Percentiles rank a stretch among this genome's conserved stretches.
Evolutionary conservation across 345 rosid genomes (phyloP).

Genomic region (Populus davidiana): DNA sequence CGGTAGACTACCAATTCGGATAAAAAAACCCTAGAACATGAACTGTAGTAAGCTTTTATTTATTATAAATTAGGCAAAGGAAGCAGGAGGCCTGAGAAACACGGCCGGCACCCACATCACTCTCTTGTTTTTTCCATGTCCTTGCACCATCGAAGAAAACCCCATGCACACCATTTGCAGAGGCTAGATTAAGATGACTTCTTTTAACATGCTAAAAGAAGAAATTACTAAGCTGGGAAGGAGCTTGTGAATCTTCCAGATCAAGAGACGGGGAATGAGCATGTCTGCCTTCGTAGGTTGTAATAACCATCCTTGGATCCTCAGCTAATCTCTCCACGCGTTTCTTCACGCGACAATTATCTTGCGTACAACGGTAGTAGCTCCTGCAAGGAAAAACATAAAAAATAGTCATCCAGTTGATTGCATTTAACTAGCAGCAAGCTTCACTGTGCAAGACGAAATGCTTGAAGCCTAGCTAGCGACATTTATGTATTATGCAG

Average conservation of each 20-base stretch:
- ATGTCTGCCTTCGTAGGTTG: conserved; percentile 96
- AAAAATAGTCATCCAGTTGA: not conserved
- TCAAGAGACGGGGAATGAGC: conserved; percentile 83
- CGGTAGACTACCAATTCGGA: no score
- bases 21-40: no score
- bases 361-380: conserved; percentile 93
- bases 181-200: not conserved
- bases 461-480: not conserved
- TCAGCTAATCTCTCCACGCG: conserved; percentile 96
- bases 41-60: not conserved
- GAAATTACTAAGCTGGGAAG: conserved; percentile 52
- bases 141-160: not conserved
- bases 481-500: not conserved
- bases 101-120: not conserved
- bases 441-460: not conserved
- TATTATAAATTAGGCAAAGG: not conserved
- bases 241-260: conserved; percentile 50
- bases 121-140: not conserved
- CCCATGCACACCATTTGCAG: not conserved
- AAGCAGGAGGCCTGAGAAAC: not conserved
- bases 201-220: conserved; percentile 46
- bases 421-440: not conserved
- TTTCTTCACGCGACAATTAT: conserved; percentile 89
- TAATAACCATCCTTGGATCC: conserved; percentile 98
- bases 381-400: conserved; percentile 52